Evolutionary conservation across 305 asterid species (phyloP).

Genomic region (Lippia alba): DNA sequence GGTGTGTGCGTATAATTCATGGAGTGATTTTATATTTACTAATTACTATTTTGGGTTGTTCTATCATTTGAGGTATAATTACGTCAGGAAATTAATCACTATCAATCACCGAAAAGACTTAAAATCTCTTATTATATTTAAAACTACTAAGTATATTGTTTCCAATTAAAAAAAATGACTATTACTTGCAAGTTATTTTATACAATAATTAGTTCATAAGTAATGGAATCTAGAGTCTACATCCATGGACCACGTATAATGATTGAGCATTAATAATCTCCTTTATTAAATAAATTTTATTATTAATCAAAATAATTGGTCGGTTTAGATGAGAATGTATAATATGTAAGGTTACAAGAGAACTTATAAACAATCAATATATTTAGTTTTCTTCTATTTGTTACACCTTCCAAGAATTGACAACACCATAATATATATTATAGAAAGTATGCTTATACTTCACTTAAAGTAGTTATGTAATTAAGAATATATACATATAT

Average conservation of each 20-base stretch:
- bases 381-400: slow-evolving; percentile 10
- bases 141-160: no score
- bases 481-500: neutral
- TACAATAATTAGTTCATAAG: neutral
- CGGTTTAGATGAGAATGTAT: slow-evolving; percentile 7
- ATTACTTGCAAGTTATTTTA: no score
- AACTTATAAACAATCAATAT: slow-evolving; percentile 17
- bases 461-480: slow-evolving; percentile 31
- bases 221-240: slow-evolving; percentile 15
- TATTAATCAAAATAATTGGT: slow-evolving; percentile 20
- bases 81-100: no score
- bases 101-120: no score
- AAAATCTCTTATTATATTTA: no score
- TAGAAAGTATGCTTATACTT: slow-evolving; percentile 21
- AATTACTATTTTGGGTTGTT: no score
- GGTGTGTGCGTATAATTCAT: no score
- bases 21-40: no score
- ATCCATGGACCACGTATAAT: neutral
- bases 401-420: slow-evolving; percentile 30
- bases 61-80: no score
- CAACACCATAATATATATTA: slow-evolving; percentile 10
- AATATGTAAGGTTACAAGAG: neutral
- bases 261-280: neutral
- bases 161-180: no score
- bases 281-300: neutral